Evolutionary conservation across 495 filamentous ascomycete species (phyloP).

Genomic region (Melanomma pulvis-pyrius): DNA sequence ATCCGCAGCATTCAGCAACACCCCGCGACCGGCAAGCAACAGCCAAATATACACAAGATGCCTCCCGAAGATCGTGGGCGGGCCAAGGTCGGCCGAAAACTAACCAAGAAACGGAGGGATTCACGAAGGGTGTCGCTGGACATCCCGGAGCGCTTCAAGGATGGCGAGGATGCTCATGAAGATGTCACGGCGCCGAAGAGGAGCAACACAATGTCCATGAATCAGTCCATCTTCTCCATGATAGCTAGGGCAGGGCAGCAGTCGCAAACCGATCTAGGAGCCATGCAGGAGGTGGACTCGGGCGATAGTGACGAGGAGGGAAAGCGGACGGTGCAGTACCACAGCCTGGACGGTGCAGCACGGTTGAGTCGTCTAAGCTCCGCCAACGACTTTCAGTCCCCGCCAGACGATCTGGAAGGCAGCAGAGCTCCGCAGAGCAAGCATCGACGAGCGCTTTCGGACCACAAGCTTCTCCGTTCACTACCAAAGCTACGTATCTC

Average conservation of each 20-base stretch:
- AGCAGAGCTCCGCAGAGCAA: conserved; percentile 39
- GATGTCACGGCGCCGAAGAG: conserved; percentile 69
- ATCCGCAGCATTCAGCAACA: not conserved
- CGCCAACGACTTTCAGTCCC: conserved; percentile 41
- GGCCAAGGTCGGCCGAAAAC: conserved; percentile 51
- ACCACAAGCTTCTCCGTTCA: conserved; percentile 62
- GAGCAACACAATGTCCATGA: conserved; percentile 67
- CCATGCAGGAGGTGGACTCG: conserved; percentile 34
- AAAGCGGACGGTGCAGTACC: conserved; percentile 21
- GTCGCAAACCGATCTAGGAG: conserved; percentile 34
- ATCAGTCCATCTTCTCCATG: conserved; percentile 92
- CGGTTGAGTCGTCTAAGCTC: conserved; percentile 33
- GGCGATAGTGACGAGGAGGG: conserved; percentile 59
- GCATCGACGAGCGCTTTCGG: conserved; percentile 62
- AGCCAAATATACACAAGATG: conserved; percentile 38
- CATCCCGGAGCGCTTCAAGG: conserved; percentile 75
- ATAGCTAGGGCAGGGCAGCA: conserved; percentile 78
- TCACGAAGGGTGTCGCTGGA: conserved; percentile 64
- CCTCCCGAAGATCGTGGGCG: conserved; percentile 46
- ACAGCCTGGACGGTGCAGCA: conserved; percentile 32
- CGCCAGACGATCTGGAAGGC: conserved; percentile 28
- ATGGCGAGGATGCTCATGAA: conserved; percentile 71
- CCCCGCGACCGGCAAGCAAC: not conserved
- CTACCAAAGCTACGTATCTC: conserved; percentile 57
- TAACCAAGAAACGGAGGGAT: conserved; percentile 63